Percentiles rank a stretch among this genome's conserved stretches.
phyloP scores from a whole-genome alignment of 1,284 basidiomycete species.

The Cryptococcus deneoformans region DNA sequence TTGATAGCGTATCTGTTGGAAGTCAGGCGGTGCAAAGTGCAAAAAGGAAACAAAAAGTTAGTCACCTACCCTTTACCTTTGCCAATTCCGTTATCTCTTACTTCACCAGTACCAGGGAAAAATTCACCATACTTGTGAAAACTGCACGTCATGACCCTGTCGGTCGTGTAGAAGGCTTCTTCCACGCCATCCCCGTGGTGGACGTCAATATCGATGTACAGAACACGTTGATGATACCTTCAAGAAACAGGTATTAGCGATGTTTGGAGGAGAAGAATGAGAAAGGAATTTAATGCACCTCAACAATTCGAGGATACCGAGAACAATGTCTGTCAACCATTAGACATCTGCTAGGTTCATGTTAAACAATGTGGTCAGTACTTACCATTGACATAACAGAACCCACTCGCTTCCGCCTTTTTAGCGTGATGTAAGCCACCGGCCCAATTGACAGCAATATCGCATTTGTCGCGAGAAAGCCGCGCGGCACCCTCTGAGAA shows the following conservation, averaged over 20 bases:
- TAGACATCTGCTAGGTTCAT: background rate
- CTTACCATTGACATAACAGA: constrained; percentile 96
- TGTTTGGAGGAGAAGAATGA: too few relatives aligned
- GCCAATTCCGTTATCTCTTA: constrained; percentile 87
- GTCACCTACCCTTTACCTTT: constrained; percentile 70
- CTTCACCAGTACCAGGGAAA: constrained; percentile 97
- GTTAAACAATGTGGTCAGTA: background rate
- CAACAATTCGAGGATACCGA: constrained; percentile 92
- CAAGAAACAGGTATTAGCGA: too few relatives aligned
- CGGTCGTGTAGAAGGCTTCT: constrained; percentile 98
- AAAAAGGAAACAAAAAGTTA: background rate
- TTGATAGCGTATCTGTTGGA: constrained; percentile 72
- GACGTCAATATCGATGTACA: constrained; percentile 99
- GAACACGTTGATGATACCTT: constrained; percentile 86
- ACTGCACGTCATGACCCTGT: constrained; percentile 96
- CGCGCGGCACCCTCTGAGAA: constrained; percentile 90
- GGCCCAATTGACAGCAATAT: constrained; percentile 99
- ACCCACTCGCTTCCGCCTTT: constrained; percentile 97
- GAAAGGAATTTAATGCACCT: constrained; percentile 54
- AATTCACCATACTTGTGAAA: constrained; percentile 99
- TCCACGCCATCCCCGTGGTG: constrained; percentile 99
- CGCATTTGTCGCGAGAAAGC: constrained; percentile 96
- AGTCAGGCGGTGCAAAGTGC: too few relatives aligned
- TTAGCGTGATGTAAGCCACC: constrained; percentile 98
- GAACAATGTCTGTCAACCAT: constrained; percentile 73